Evolutionary conservation across 805 yeast species (phyloP), one percentile per base, ranked within the genome.

Genomic region (Lipomyces orientalis): DNA sequence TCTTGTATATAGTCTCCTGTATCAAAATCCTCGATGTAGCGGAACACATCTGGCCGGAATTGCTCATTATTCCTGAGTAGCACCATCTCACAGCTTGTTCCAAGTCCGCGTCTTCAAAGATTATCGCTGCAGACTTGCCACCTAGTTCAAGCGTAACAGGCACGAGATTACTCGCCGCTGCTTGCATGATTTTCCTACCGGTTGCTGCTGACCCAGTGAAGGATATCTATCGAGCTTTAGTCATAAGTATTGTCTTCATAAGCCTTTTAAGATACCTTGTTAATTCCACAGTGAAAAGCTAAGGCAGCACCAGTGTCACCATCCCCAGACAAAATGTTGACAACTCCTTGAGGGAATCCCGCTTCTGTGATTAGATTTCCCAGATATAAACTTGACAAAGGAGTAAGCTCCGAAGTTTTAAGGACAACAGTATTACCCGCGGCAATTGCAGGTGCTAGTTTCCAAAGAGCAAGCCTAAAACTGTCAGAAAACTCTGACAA

Each of bases 21-120:
- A 93, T 90, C 79, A 90, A 90, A 72, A 93, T 81, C 82, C 98
- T 88, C 60, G 97, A 92, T 74, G 97, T 94, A 37, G 97, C 97
- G 75, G 93, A 89, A 81, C 98, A 93, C 66, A 93, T 95, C 82
- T 93, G 97, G 81, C 98, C 98, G 77, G 93, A 88, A 84, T 93
- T 93, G 84, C 86, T 91, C 85, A 90, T 90, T 75, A 93, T 90
- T 79, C 97, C 97, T 64, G 84, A 78, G 58, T 90, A 84, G 72
- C 91, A 88, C 82, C 87, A 86, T 71, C 87, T 83, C 58, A 90
- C 89, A 61, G 97, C 92, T 75, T 83, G 83, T 57, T 89, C 88
- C 65, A 93, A 76, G 79, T 93, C 87, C 59, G 96, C 95, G 76
- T 93, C 98, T 75, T 89, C 88, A 77, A 90, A 92, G 58, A 93